Base-by-base conservation (phyloP, 192 early-diverging fungal genomes). In the Backusella circina region DNA sequence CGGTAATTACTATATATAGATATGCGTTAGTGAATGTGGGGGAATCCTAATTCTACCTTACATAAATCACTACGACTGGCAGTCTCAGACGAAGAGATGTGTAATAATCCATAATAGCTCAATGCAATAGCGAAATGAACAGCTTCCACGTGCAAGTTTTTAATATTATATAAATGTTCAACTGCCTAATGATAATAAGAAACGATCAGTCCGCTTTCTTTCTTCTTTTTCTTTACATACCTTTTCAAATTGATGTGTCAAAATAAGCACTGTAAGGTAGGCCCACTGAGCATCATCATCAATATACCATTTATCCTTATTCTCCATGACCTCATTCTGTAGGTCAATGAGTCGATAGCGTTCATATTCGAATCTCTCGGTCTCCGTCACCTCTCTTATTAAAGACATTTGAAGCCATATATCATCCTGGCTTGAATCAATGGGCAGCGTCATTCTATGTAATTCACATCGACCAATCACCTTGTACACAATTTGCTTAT, bases 391-490 rank as follows among this genome's bases (percentile, higher is more conserved):
- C 72, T 96, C 94, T n/a, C 87, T 84, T 13, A 94, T 80, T 35
- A 95, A 85, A 76, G 88, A 88, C 41, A 97, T 85, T 81, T 94
- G 91, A 7, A 96, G 71, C 98, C 98, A 99, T 41, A 99, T 76
- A 79, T 95, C 99, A 73, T 99, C 97, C 78, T 99, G 95, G 2
- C 90, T 91, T 9, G 95, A 88, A 44, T 87, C 87, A 16, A 93
- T 87, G 1, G 83, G 80, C 1, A 87, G 77, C 10, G 94, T 81
- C 65, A 85, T 88, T 66, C 90, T 90, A 35, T 82, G 86, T 74
- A 97, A 78, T 37, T 96, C 96, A 74, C 94, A 95, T 23, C 97
- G 88, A 1, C 97, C 97, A 37, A 99, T 74, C 23, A 96, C 90
- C 77, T 95, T 96, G 83, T 93, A 95, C 21, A 99, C 76, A 15